Percentiles rank a stretch among this genome's conserved stretches.
Evolutionary conservation across 306 rosid species (phyloP).

Genomic region (peach (Prunus persica)): Prunus_persica_NCBIv2 NC_034012.1:21653001-21653500

Average conservation of each 20-base stretch:
- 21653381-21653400: neutral
- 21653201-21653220: neutral
- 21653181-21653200: neutral
- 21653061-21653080: slow-evolving; percentile 1
- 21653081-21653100: neutral
- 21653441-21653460: neutral
- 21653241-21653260: neutral
- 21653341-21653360: neutral
- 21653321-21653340: neutral
- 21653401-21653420: neutral
- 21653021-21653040: neutral
- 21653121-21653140: neutral
- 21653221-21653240: neutral
- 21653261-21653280: neutral
- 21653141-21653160: slow-evolving; percentile 3
- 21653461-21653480: slow-evolving; percentile 14
- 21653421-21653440: neutral
- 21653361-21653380: neutral
- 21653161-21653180: neutral
- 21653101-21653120: neutral
- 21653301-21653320: neutral
- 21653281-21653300: neutral
- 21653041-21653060: neutral
- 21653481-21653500: neutral
- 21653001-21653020: neutral